Evolutionary conservation across 139 green algal genomes (phyloP).

Genomic region (Asterochloris sp.): DNA sequence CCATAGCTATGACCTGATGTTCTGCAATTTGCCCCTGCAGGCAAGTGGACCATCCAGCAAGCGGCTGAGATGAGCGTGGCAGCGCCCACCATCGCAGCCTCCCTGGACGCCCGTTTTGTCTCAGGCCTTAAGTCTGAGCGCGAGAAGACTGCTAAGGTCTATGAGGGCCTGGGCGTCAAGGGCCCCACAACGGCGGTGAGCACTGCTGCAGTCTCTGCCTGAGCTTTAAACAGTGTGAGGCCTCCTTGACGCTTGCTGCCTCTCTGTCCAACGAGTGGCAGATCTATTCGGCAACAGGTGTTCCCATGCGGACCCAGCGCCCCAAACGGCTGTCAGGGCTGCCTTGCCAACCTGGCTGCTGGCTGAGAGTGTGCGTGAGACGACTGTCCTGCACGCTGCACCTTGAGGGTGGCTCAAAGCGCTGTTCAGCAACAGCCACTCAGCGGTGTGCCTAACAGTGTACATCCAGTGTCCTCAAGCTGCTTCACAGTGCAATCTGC

Average conservation of each 20-base stretch:
- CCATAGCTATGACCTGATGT: too few relatives aligned
- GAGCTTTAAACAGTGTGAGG: background rate
- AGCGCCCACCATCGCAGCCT: constrained; percentile 91
- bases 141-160: constrained; percentile 69
- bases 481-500: too few relatives aligned
- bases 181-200: constrained; percentile 3
- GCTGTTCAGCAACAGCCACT: too few relatives aligned
- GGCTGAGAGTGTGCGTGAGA: too few relatives aligned
- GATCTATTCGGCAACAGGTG: too few relatives aligned
- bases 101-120: constrained; percentile 90
- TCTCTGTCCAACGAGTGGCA: background rate
- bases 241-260: background rate
- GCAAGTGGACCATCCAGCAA: constrained; percentile 99
- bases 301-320: too few relatives aligned
- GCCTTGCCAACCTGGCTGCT: too few relatives aligned
- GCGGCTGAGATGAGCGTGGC: constrained; percentile 93
- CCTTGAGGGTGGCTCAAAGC: too few relatives aligned
- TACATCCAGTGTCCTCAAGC: too few relatives aligned
- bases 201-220: background rate
- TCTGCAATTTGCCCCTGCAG: constrained; percentile 25
- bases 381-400: too few relatives aligned
- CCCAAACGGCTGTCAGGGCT: too few relatives aligned
- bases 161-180: constrained; percentile 24
- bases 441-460: too few relatives aligned
- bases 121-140: constrained; percentile 91